A percentile compares a stretch with the other conserved stretches of the same genome.
phyloP scores from a whole-genome alignment of 371 early-diverging fungal species.

The Mortierella polycephala region DNA sequence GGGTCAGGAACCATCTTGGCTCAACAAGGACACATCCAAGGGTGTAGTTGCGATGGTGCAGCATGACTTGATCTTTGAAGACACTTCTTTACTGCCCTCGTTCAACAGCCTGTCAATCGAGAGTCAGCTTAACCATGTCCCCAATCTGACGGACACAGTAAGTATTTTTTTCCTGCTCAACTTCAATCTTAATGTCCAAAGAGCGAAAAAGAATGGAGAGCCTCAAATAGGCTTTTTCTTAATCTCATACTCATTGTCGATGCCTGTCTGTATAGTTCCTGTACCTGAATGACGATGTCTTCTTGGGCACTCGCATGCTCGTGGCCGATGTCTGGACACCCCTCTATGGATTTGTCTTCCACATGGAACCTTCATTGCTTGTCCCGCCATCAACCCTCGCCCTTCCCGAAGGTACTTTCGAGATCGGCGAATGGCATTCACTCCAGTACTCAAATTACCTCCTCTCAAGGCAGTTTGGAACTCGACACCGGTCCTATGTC shows the following conservation, averaged over 20 bases:
- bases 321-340: conserved; percentile 53
- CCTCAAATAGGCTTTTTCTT: not conserved
- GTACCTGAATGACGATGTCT: conserved; percentile 56
- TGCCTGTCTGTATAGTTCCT: conserved; percentile 32
- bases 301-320: conserved; percentile 21
- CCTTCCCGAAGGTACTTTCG: conserved; percentile 1
- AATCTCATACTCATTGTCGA: not conserved
- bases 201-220: not conserved
- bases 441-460: conserved; percentile 50
- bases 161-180: conserved; percentile 12
- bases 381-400: conserved; percentile 30
- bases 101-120: conserved; percentile 49
- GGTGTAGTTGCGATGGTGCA: conserved; percentile 22
- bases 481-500: conserved; percentile 41
- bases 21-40: conserved; percentile 16
- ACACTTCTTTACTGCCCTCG: conserved; percentile 15
- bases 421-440: conserved; percentile 50
- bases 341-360: conserved; percentile 54
- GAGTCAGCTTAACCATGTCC: conserved; percentile 38
- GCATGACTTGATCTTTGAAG: conserved; percentile 25
- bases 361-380: conserved; percentile 38
- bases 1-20: conserved; percentile 30
- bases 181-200: not conserved
- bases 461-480: conserved; percentile 48
- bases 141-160: conserved; percentile 35